phyloP scores from a whole-genome alignment of 1,284 basidiomycete species.

The Xerocomus amazonicus region DNA sequence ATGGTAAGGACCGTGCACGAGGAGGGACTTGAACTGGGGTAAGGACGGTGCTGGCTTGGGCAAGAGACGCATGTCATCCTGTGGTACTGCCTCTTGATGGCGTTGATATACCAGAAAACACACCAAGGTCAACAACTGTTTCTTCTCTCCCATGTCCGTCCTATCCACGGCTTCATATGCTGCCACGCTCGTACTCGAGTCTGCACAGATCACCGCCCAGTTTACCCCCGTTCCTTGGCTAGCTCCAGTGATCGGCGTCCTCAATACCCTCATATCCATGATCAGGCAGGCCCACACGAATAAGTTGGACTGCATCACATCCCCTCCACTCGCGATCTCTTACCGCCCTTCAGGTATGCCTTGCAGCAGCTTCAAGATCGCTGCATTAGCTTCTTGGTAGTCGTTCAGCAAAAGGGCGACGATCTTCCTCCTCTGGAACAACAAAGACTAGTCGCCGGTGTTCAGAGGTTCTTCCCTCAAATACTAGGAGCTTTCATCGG shows the following conservation, averaged over 20 bases:
- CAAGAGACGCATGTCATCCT: conserved; percentile 28
- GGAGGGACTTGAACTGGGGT: conserved; percentile 45
- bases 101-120: too few relatives aligned
- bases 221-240: conserved; percentile 49
- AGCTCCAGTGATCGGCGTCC: conserved; percentile 37
- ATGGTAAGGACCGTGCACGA: conserved; percentile 52
- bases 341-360: conserved; percentile 32
- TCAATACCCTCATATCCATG: conserved; percentile 41
- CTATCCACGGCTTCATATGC: conserved; percentile 15
- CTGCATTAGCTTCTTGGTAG: conserved; percentile 30
- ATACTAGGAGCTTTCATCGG: not conserved
- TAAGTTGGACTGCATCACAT: conserved; percentile 31
- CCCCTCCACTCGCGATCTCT: conserved; percentile 3
- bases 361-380: conserved; percentile 43
- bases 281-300: conserved; percentile 48
- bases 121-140: too few relatives aligned
- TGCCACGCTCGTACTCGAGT: conserved; percentile 14
- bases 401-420: conserved; percentile 23
- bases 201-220: conserved; percentile 42
- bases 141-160: conserved; percentile 18
- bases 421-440: conserved; percentile 23
- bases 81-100: conserved; percentile 5
- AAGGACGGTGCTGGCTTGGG: conserved; percentile 32
- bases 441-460: conserved; percentile 17
- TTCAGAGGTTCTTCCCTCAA: conserved; percentile 19